These are phyloP conservation scores for Eimeria maxima DNA, from an alignment of 169 alveolate species.

Conservation along the genomic window DNA sequence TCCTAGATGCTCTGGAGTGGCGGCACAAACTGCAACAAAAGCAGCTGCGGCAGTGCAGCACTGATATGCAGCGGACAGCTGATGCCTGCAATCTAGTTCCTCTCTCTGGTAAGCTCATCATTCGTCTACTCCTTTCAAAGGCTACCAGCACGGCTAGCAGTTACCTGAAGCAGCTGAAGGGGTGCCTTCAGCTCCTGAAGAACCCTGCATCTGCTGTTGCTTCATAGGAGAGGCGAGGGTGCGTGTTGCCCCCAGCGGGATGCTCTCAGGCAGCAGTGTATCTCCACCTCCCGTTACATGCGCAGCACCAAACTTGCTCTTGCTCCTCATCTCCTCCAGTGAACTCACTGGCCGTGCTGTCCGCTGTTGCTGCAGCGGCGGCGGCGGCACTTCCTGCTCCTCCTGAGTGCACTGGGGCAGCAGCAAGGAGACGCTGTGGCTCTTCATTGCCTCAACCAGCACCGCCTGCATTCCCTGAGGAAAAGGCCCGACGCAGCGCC, in stretches of 20 bases:
- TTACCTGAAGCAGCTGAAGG: background rate
- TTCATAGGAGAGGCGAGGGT: constrained; percentile 46
- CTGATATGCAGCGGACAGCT: background rate
- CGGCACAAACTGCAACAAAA: background rate
- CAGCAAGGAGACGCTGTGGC: constrained; percentile 77
- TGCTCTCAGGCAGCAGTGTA: constrained; percentile 19
- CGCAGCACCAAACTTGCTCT: background rate
- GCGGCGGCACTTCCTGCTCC: constrained; percentile 38
- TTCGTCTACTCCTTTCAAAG: too few relatives aligned
- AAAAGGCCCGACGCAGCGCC: constrained; percentile 69
- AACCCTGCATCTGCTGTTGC: constrained; percentile 13
- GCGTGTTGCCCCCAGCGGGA: constrained; percentile 13
- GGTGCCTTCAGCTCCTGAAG: background rate
- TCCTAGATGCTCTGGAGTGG: background rate
- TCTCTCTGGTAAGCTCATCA: too few relatives aligned
- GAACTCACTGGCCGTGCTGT: constrained; percentile 9
- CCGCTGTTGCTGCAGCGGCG: constrained; percentile 56
- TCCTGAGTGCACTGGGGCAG: constrained; percentile 63
- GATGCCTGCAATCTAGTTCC: background rate
- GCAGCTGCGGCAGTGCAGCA: background rate
- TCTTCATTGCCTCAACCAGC: constrained; percentile 72
- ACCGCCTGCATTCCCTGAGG: constrained; percentile 82
- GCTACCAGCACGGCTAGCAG: background rate
- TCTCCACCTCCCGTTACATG: constrained; percentile 26
- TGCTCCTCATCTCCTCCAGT: constrained; percentile 50